Base-by-base conservation (phyloP, 2,329 filamentous ascomycete genomes). In the Talaromyces rugulosus region DNA sequence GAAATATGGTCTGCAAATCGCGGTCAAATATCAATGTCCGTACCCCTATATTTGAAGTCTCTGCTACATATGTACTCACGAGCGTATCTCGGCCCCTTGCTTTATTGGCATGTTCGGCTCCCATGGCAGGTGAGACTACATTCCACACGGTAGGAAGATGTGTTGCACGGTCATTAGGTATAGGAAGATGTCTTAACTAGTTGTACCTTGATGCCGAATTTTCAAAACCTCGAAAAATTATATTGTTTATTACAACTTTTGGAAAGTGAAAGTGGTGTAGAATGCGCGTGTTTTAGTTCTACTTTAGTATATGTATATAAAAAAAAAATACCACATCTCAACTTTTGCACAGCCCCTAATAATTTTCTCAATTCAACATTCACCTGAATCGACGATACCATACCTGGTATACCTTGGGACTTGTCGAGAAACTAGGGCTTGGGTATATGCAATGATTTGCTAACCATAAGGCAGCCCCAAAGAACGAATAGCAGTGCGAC, bases 381-480 rank as follows among this genome's bases (percentile, higher is more conserved):
- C 50, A 53, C 50, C 27, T 53, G 50, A 53, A 47, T 47, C 23
- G 8, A 47, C 44, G 12, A 34, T 1, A 53, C 27, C 27, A 31
- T 7, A 7, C 27, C 50, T 53, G 27, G 51, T 62, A 27, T 18
- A 47, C 44, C 44, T 47, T 27, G 28, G 28, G 52, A 54, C 18
- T 34, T 27, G 33, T 31, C 28, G 52, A 34, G 23, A 18, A 30
- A 40, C 18, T 52, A 85, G 58, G 84, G 92, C 85, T 99, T 99
- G 16, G 95, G 95, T 67, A 99, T 92, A 74, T 95, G 91, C 71
- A 99, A 87, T 34, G 88, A 94, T 84, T 94, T 96, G 81, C 92
- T 96, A 66, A 94, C 89, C 95, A 99, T 98, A 72, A 95, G 78
- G 73, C 90, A 96, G 23, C 93, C 95, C 74, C 96, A 92, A n/a